Evolutionary conservation across 768 basidiomycete genomes (phyloP), one percentile per base, ranked within the genome.

Genomic region (Rhizopogon vesiculosus): DNA sequence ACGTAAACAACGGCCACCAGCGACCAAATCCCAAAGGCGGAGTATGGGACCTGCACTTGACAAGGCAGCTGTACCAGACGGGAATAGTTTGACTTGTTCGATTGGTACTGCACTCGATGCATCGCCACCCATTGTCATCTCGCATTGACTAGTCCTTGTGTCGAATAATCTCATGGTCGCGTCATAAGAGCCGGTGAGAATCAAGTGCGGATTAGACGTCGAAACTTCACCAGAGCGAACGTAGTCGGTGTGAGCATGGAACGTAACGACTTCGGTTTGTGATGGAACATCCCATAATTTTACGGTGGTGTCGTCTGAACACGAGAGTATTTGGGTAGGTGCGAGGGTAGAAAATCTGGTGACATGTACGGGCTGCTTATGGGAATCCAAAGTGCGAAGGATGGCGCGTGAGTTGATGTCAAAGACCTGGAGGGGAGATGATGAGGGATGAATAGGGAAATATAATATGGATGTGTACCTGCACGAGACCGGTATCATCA

Each of bases 341-440:
- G 83, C 78, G 53, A 88, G 78, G 3, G 85, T 71, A 1, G 96
- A 98, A 69, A 98, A 99, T 61, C 89, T 91, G 6, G 93, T 85
- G 57, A 96, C 89, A 73, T 98, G 94, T 0, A 97, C 93, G 31
- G 97, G 94, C 64, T 97, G 95, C 65, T 96, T 94, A 72, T 98
- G 96, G 2, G 88, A 85, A 62, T 94, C 90, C 51, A 99, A 79
- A 0, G 93, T 90, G 54, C 97, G 85, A 56, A 99, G 80, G 62
- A 99, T 92, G 13, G 96, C 96, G 38, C 97, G 81, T 18, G 91
- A 94, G 65, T 86, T 90, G 55, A 95, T 84, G 73, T 99, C 96
- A 66, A 99, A 98, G 38, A 95, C 77, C 91, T 93, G 61, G 16
- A 25, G 25, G 35, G 35, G 19, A 39, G 49, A 53, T 53, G 28